Evolutionary conservation across 306 rosid genomes (phyloP).

Genomic region (Prunus dulcis): DNA sequence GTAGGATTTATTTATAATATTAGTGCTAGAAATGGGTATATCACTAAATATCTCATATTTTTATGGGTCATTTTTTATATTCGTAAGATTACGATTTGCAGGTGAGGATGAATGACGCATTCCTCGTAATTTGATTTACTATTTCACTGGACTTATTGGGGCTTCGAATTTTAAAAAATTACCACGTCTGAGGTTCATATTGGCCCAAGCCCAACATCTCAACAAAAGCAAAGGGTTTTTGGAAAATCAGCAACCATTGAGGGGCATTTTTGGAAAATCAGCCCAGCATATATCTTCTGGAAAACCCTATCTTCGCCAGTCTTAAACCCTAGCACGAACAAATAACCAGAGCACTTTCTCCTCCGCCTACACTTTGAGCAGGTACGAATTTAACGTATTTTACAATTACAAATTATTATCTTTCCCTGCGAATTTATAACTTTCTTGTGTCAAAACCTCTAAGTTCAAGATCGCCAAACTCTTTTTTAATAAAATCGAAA

Average conservation of each 20-base stretch:
- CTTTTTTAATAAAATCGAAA: background rate
- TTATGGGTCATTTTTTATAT: no score
- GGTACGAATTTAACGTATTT: slow-evolving; percentile 1
- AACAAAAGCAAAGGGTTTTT: background rate
- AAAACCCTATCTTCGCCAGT: background rate
- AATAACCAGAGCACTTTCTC: background rate
- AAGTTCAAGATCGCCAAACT: background rate
- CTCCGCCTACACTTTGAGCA: slow-evolving; percentile 8
- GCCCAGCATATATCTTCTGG: background rate
- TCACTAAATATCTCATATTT: no score
- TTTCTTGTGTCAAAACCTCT: background rate
- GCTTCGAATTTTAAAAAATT: no score
- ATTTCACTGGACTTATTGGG: no score
- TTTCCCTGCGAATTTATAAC: background rate
- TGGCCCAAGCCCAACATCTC: no score
- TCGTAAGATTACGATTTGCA: no score
- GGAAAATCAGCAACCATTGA: background rate
- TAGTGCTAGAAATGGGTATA: no score
- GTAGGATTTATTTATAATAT: no score
- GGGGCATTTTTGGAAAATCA: background rate
- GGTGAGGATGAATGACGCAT: no score
- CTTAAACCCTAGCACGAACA: slow-evolving; percentile 14
- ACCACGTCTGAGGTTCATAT: no score
- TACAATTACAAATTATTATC: background rate
- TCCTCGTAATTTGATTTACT: no score